Conservation (phyloP, 1,284 basidiomycete genomes). For the Rhodotorula mucilaginosa region DNA sequence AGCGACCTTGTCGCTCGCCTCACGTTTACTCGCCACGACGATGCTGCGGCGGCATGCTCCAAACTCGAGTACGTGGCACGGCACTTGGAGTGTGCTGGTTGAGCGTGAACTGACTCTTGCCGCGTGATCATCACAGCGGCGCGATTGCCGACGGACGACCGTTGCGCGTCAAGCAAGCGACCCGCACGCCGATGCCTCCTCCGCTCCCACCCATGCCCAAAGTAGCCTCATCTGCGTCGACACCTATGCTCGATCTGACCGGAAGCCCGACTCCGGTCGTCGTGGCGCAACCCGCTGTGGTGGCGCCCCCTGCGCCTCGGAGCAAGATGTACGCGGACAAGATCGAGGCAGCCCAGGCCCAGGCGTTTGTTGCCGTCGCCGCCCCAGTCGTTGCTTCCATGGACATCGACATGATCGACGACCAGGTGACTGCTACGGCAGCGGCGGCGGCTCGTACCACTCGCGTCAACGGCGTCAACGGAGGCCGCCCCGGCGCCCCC, state of each 20-base stretch:
- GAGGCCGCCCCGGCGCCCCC: neutral
- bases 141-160: slow-evolving; percentile 39
- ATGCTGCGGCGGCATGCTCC: slow-evolving; percentile 26
- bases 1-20: slow-evolving; percentile 27
- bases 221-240: neutral
- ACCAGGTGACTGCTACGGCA: neutral
- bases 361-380: neutral
- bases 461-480: neutral
- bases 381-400: neutral
- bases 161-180: slow-evolving; percentile 20
- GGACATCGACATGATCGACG: slow-evolving; percentile 23
- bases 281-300: neutral
- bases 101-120: neutral
- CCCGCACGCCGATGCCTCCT: slow-evolving; percentile 22
- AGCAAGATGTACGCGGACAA: slow-evolving; percentile 37
- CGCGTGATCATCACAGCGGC: slow-evolving; percentile 17
- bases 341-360: slow-evolving; percentile 16
- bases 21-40: slow-evolving; percentile 30
- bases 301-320: neutral
- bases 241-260: neutral
- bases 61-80: slow-evolving; percentile 32
- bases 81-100: no score
- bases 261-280: neutral
- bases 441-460: no score
- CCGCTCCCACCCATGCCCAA: neutral